Conservation (phyloP, 2,329 filamentous ascomycete genomes). For the Aspergillus sp. region DNA sequence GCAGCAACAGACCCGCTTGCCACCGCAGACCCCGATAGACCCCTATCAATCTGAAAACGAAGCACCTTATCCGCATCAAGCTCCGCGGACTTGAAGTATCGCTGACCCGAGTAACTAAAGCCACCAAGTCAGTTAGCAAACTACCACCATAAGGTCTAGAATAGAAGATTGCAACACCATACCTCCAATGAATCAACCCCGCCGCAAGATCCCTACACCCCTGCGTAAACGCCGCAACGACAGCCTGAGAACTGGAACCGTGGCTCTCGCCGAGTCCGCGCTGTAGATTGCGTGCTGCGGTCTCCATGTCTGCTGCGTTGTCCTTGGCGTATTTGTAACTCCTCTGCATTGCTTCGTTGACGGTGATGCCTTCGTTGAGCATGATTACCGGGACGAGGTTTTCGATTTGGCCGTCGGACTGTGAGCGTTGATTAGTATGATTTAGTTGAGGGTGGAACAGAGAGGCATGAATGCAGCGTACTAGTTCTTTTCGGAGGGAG, state of each 20-base stretch:
- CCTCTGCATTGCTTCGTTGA: neutral
- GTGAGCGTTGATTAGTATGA: neutral
- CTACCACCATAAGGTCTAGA: too few relatives aligned
- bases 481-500: slow-evolving; percentile 17
- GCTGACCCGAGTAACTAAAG: neutral
- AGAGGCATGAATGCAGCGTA: neutral
- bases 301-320: neutral
- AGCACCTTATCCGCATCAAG: neutral
- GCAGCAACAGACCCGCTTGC: neutral
- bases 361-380: slow-evolving; percentile 2
- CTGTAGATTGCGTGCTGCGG: neutral
- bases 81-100: neutral
- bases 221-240: neutral
- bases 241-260: neutral
- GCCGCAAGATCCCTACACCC: neutral
- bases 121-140: neutral
- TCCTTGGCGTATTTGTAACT: neutral
- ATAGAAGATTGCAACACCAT: neutral
- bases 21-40: neutral
- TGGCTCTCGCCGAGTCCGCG: neutral
- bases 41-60: neutral
- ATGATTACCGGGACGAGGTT: slow-evolving; percentile 9
- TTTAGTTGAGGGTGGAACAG: neutral
- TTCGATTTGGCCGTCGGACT: slow-evolving; percentile 6
- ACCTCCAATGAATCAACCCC: neutral